A percentile compares a stretch with the other conserved stretches of the same genome.
Evolutionary conservation across 1,139 yeast species (phyloP).

Genomic region (Debaryomyces coudertii): DNA sequence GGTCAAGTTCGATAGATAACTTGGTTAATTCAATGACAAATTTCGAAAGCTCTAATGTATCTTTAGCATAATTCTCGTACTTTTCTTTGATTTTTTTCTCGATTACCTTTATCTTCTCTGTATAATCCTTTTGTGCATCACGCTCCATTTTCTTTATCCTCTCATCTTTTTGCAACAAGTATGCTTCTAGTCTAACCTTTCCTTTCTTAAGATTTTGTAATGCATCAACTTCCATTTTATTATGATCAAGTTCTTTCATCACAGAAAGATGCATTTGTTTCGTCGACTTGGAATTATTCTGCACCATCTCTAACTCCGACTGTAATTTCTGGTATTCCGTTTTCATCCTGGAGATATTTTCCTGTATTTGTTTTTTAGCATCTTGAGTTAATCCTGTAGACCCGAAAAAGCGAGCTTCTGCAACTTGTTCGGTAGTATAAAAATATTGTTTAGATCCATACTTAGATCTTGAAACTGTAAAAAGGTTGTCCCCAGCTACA

Average conservation of each 20-base stretch:
- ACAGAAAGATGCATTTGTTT: conserved; percentile 8
- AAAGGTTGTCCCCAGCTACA: conserved; percentile 60
- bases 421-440: conserved; percentile 40
- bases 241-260: conserved; percentile 18
- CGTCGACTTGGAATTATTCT: conserved; percentile 9
- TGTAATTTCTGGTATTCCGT: conserved; percentile 15
- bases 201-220: conserved; percentile 17
- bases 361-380: conserved; percentile 25
- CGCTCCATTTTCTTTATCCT: conserved; percentile 29
- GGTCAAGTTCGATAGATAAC: conserved; percentile 25
- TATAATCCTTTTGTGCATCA: conserved; percentile 32
- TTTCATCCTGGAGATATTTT: conserved; percentile 22
- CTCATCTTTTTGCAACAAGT: conserved; percentile 26
- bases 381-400: conserved; percentile 48
- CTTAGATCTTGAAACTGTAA: conserved; percentile 53
- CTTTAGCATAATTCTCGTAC: conserved; percentile 23
- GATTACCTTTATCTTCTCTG: conserved; percentile 28
- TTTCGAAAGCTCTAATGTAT: conserved; percentile 19
- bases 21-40: conserved; percentile 25
- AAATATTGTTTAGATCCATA: conserved; percentile 60
- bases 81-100: conserved; percentile 30
- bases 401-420: conserved; percentile 40
- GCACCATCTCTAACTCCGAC: conserved; percentile 4
- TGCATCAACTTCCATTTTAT: conserved; percentile 11
- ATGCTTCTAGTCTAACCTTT: conserved; percentile 24